Conservation (phyloP, 2,329 filamentous ascomycete genomes). For the Phyllosticta citrichinensis region DNA sequence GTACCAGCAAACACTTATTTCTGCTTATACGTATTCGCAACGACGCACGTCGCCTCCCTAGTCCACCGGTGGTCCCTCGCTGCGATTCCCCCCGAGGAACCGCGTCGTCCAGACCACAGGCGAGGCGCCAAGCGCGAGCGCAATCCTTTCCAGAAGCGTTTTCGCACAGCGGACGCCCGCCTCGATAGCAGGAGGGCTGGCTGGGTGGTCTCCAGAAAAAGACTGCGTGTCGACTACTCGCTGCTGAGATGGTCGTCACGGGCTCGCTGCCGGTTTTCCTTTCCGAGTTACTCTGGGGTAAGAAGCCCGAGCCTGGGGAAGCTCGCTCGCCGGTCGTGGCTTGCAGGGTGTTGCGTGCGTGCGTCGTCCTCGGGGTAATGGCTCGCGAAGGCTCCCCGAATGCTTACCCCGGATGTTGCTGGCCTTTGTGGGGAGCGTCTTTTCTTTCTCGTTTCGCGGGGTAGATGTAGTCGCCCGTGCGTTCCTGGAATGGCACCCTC, state of each 20-base stretch:
- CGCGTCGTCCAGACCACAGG: not conserved
- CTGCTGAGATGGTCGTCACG: not conserved
- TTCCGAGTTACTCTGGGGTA: not conserved
- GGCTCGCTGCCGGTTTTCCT: not conserved
- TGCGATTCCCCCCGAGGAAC: not conserved
- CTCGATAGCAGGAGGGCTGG: not conserved
- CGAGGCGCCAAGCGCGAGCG: not conserved
- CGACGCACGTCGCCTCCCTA: not conserved
- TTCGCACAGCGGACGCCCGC: not conserved
- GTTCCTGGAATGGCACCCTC: not conserved
- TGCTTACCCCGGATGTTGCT: not conserved
- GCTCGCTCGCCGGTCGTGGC: not conserved
- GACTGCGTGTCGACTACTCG: too few species aligned
- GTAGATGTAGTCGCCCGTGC: not conserved
- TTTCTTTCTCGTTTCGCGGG: not conserved
- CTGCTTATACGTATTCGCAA: not conserved
- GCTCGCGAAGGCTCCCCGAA: not conserved
- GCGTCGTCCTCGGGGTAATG: not conserved
- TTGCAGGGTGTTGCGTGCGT: not conserved
- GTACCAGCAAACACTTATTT: not conserved
- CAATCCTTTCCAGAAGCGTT: not conserved
- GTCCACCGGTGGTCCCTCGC: not conserved
- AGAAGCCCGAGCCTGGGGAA: not conserved
- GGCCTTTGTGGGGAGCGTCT: not conserved
- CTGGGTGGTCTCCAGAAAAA: not conserved